These are phyloP conservation scores for Phlebopus sp. DNA, from an alignment of 1,284 basidiomycete genomes.

Conservation along the genomic window DNA sequence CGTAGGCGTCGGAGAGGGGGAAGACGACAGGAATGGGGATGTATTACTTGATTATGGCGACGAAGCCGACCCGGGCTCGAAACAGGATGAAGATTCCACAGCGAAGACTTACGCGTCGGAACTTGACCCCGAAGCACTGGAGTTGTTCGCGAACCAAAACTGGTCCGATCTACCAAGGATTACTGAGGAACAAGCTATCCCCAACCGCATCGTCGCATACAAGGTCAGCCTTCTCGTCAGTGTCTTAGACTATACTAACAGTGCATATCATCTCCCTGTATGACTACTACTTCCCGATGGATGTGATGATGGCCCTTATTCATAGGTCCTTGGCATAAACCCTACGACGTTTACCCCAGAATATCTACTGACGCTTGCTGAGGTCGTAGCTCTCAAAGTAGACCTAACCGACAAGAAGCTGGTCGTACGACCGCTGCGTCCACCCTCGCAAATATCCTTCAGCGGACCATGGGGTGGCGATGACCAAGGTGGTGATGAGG, in stretches of 20 bases:
- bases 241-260: not conserved
- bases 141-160: constrained; percentile 7
- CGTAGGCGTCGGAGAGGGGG: not conserved
- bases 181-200: constrained; percentile 1
- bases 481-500: not conserved
- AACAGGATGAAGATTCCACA: not conserved
- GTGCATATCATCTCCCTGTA: not conserved
- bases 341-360: constrained; percentile 27
- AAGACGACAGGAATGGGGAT: not conserved
- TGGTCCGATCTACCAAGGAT: constrained; percentile 19
- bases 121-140: constrained; percentile 10
- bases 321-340: constrained; percentile 25
- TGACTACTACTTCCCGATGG: too few species aligned
- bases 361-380: constrained; percentile 16
- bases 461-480: constrained; percentile 10
- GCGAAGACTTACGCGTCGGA: too few species aligned
- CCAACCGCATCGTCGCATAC: constrained; percentile 20
- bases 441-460: constrained; percentile 18
- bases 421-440: constrained; percentile 15
- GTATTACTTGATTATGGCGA: constrained; percentile 9
- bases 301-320: too few species aligned
- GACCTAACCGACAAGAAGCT: constrained; percentile 3
- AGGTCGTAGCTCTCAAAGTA: constrained; percentile 8
- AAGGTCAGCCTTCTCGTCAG: constrained; percentile 17
- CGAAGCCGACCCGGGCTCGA: not conserved